Evolutionary conservation across 768 basidiomycete species (phyloP), one percentile per base, ranked within the genome.

Genomic region (Rhodotorula graminis): DNA sequence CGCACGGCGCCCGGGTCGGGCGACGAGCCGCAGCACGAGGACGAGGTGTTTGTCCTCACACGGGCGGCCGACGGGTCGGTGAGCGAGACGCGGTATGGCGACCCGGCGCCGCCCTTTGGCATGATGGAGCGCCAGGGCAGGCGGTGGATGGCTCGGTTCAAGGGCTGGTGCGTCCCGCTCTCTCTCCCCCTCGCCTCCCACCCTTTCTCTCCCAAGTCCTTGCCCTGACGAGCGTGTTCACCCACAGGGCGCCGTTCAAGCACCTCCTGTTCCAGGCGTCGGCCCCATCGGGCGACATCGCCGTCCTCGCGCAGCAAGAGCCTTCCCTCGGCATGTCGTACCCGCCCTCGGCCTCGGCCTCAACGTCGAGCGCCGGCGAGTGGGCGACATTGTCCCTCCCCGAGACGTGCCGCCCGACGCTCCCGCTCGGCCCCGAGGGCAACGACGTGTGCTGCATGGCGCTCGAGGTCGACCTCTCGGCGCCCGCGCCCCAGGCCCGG

Each of bases 371-470:
- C 57, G 57, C 0, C 65, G n/a, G 56, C n/a, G 66, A 56, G 55
- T 65, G 82, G 83, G 80, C 71, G 75, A 58, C 80, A 2, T 66
- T 81, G 37, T 72, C 76, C 12, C 78, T 82, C 31, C 80, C 82
- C 44, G 83, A 83, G 52, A 78, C 80, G 27, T 76, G 78, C 7
- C 73, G 81, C 49, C 79, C 77, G 3, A 71, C 80, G 25, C 70
- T 82, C 42, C 82, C 83, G 0, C 72, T 64, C 76, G 72, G 69
- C n/a, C 71, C 72, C 4, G 73, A 74, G 1, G 72, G 71, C 21
- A 80, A 80, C n/a, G 82, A 82, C 67, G 80, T 81, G 12, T 78
- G 78, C 23, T 79, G 79, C 0, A 53, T 84, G 11, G 82, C 80
- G 0, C 66, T 84, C 65, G 82, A 79, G 0, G 69, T 83, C 33